Evolutionary conservation across 2,329 filamentous ascomycete species (phyloP), one percentile per base, ranked within the genome.

Genomic region (Venturia pyrina): DNA sequence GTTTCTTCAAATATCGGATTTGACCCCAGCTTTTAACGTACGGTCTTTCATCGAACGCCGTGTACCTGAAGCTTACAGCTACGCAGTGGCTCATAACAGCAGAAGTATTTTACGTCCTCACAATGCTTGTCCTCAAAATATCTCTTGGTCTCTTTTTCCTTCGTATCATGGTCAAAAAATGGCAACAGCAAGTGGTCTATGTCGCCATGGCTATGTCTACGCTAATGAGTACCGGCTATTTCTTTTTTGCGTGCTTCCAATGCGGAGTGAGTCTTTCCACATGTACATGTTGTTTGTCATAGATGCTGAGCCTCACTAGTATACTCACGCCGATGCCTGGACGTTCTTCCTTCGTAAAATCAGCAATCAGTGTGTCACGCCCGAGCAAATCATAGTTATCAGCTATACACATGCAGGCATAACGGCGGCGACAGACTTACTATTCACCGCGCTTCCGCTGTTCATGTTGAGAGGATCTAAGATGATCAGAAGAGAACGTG

Each of bases 141-240:
- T 79, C 79, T 1, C 69, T 81, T 5, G 77, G 74, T 8, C 69
- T 80, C 44, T 80, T 80, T 71, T 79, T 80, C 69, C 72, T 77
- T 11, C 76, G 79, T 1, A 76, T 80, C 60, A 72, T 79, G n/a
- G 72, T 78, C 66, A 71, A 74, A 44, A 65, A 62, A 21, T 79
- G 76, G 75, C 78, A 81, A 44, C 69, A 70, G 34, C 66, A 68
- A 41, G 68, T 70, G 8, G 68, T 76, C 40, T 71, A 71, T 43
- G 60, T 63, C 24, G 67, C 73, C 46, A 70, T 75, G 41, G 64
- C 66, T 13, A 62, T 75, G 32, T 70, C 70, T 21, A 69, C 74
- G n/a, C 72, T 75, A 17, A 74, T 74, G 57, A 70, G 73, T 13
- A 71, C 72, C 7, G 70, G 74, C 24, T 70, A 69, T 57, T 70